Conservation (phyloP, 1,139 yeast species). For the Blastobotrys arbuscula region DNA sequence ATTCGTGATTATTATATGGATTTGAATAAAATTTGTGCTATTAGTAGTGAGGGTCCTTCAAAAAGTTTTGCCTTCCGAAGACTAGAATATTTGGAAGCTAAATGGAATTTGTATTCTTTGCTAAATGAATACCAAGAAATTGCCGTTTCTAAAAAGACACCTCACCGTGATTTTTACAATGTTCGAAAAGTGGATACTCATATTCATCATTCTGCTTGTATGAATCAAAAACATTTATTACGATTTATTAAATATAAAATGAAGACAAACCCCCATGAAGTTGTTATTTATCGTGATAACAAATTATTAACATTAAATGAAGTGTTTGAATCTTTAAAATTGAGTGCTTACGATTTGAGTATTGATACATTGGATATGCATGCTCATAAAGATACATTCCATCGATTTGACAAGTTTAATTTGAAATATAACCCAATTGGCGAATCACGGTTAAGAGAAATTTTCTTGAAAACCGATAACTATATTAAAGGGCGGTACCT, state of each 20-base stretch:
- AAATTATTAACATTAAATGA: constrained; percentile 77
- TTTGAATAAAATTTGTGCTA: constrained; percentile 59
- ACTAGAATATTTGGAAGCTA: constrained; percentile 88
- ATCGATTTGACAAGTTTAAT: constrained; percentile 95
- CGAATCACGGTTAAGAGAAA: constrained; percentile 92
- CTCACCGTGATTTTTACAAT: constrained; percentile 96
- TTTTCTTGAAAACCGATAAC: constrained; percentile 92
- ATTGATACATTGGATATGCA: constrained; percentile 99
- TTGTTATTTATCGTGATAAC: constrained; percentile 91
- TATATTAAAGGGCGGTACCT: constrained; percentile 81
- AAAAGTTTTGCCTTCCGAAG: constrained; percentile 95
- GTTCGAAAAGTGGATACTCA: constrained; percentile 98
- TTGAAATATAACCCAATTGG: constrained; percentile 97
- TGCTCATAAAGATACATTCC: constrained; percentile 97
- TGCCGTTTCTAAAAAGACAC: constrained; percentile 73
- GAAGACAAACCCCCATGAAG: constrained; percentile 74
- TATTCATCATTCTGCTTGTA: constrained; percentile 97
- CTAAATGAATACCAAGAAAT: constrained; percentile 91
- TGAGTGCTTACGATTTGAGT: constrained; percentile 90
- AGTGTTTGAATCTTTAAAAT: constrained; percentile 83
- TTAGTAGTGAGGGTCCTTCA: constrained; percentile 94
- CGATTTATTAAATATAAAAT: constrained; percentile 91
- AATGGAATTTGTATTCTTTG: constrained; percentile 86
- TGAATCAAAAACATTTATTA: constrained; percentile 95
- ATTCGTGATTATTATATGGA: constrained; percentile 80